Evolutionary conservation across 441 rosid species (phyloP).

Genomic region (Brassica balearica): DNA sequence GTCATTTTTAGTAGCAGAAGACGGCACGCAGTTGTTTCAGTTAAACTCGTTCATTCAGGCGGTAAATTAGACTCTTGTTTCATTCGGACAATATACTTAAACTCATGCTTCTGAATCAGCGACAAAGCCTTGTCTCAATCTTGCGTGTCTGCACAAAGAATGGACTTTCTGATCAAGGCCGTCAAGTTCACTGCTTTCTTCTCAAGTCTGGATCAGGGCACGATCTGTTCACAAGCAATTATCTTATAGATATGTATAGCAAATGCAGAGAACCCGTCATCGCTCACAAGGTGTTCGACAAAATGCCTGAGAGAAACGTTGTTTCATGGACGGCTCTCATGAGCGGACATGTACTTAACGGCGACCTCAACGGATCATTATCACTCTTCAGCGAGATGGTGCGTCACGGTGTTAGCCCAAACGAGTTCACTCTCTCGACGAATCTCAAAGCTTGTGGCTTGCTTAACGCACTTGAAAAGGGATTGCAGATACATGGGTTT

Average conservation of each 20-base stretch:
- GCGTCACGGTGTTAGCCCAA: constrained; percentile 55
- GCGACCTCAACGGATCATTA: constrained; percentile 52
- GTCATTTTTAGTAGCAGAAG: not conserved
- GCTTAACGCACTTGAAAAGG: constrained; percentile 50
- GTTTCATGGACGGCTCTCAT: constrained; percentile 93
- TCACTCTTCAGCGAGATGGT: constrained; percentile 56
- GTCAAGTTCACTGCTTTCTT: constrained; percentile 65
- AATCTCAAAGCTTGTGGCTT: constrained; percentile 74
- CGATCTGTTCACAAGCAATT: constrained; percentile 64
- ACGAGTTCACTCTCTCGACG: constrained; percentile 79
- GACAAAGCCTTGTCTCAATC: constrained; percentile 64
- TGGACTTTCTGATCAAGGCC: constrained; percentile 60
- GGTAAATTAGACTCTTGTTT: not conserved
- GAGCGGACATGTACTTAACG: constrained; percentile 64
- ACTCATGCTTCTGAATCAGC: constrained; percentile 44
- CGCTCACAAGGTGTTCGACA: constrained; percentile 75
- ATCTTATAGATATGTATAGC: constrained; percentile 69
- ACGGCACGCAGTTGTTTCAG: not conserved
- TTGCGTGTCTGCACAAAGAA: constrained; percentile 68
- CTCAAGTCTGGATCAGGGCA: constrained; percentile 51
- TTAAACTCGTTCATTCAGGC: not conserved
- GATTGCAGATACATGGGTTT: constrained; percentile 69
- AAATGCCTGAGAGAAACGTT: constrained; percentile 79
- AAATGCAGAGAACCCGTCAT: constrained; percentile 59
- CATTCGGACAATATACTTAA: constrained; percentile 1